Evolutionary conservation across 306 rosid species (phyloP), one percentile per base, ranked within the genome.

Genomic region (Inga leiocalycina): DNA sequence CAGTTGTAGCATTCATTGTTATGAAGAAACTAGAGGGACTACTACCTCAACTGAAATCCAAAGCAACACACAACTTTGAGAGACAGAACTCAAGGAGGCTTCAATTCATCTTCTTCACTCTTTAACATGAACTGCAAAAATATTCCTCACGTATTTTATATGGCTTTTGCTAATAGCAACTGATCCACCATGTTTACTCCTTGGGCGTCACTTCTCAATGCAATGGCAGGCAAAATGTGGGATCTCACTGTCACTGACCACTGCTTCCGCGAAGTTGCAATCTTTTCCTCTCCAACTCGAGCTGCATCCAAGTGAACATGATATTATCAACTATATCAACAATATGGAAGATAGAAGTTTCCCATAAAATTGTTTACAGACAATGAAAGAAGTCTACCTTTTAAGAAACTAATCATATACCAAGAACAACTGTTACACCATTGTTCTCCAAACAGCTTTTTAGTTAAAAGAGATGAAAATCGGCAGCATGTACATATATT

Each of bases 231-330:
- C 76, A 84, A 78, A 75, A 78, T 45, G 22, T 44, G 70, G 69
- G 88, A 72, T 80, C 82, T 89, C 78, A 86, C 83, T 84, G 91
- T 89, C 81, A 93, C 82, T 86, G 97, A 83, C 91, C 91, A 76
- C 89, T 74, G 22, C 73, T 67, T 68, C 81, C 76, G 62, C 94
- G 97, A 84, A 85, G 86, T 78, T 91, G 98, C 87, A 95, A 82
- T 88, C 96, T 92, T 89, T 89, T 93, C 91, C 95, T 92, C 89
- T 92, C 97, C 3, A 90, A 70, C 80, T 91, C 99, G 54, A 95
- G 95, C 98, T 95, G 80, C 75, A 87, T 30, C 0, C 0, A 20
- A 74, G 4, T 59, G 22, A 27, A 46, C 6, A 74, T 57, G n/a
- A 76, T 56, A 46, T 44, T 9, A 52, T 5, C 48, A 52, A 65